A percentile compares a stretch with the other conserved stretches of the same genome.
phyloP scores from a whole-genome alignment of 2,329 filamentous ascomycete species.

The Tolypocladium ovalisporum region DNA sequence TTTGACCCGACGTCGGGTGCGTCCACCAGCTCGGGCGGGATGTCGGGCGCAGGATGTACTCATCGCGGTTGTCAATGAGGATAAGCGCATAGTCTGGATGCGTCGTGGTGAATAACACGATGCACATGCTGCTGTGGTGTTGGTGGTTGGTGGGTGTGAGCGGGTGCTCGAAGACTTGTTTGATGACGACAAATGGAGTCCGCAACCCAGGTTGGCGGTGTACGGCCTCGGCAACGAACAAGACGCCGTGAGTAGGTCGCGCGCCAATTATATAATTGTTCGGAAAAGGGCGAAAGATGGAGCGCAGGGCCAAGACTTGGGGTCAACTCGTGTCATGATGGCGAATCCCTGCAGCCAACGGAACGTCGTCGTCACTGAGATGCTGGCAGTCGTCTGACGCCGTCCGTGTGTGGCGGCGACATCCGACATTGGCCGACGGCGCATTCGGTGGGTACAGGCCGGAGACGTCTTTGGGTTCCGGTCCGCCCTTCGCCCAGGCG shows the following conservation, averaged over 20 bases:
- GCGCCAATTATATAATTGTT: not conserved
- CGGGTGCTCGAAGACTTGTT: not conserved
- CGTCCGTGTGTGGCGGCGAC: not conserved
- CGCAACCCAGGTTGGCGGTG: not conserved
- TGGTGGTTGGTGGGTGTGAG: not conserved
- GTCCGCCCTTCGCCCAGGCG: not conserved
- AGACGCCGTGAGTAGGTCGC: not conserved
- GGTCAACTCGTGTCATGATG: not conserved
- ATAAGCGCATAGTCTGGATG: conserved; percentile 69
- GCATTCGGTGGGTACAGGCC: not conserved
- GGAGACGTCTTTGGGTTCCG: not conserved
- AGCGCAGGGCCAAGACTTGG: not conserved
- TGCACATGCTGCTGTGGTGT: conserved; percentile 49
- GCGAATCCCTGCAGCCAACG: not conserved
- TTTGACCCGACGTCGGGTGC: conserved; percentile 26
- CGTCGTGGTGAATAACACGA: conserved; percentile 63
- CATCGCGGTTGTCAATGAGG: conserved; percentile 69
- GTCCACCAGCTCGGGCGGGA: conserved; percentile 55
- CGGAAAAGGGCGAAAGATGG: not conserved
- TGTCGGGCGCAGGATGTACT: conserved; percentile 55
- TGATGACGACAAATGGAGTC: not conserved
- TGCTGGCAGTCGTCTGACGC: not conserved
- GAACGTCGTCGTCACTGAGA: not conserved
- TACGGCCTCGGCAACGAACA: not conserved
- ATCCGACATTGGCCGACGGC: not conserved